These are phyloP conservation scores for Licmophora abbreviata DNA, from an alignment of 108 stramenopile species.

Conservation along the genomic window DNA sequence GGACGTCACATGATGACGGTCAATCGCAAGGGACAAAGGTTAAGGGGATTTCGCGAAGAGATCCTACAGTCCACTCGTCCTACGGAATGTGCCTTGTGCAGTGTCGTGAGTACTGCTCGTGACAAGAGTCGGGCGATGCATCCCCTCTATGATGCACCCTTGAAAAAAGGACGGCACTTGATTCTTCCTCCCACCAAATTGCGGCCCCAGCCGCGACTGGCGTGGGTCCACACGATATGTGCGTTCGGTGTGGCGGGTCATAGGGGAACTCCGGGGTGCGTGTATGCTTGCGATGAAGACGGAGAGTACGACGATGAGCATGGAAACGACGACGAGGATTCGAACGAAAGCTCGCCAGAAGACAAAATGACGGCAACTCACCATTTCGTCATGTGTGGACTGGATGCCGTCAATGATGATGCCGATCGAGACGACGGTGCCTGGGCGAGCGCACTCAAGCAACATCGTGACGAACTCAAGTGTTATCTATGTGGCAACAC, in stretches of 20 bases:
- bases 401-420: too few species aligned
- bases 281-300: slow-evolving; percentile 26
- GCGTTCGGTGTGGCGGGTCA: slow-evolving; percentile 12
- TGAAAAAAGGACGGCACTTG: slow-evolving; percentile 27
- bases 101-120: slow-evolving; percentile 11
- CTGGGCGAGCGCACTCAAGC: slow-evolving; percentile 4
- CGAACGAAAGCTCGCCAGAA: not conserved
- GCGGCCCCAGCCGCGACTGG: slow-evolving; percentile 14
- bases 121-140: slow-evolving; percentile 50
- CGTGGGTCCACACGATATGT: slow-evolving; percentile 48
- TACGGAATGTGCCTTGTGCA: slow-evolving; percentile 43
- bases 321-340: too few species aligned
- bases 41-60: too few species aligned
- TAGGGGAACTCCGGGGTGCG: slow-evolving; percentile 13
- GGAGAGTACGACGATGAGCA: slow-evolving; percentile 14
- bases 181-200: slow-evolving; percentile 11
- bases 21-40: slow-evolving; percentile 12
- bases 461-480: slow-evolving; percentile 21
- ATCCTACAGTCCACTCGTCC: slow-evolving; percentile 30
- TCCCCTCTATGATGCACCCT: slow-evolving; percentile 35
- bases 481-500: slow-evolving; percentile 34
- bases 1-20: slow-evolving; percentile 14
- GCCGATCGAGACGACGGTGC: slow-evolving; percentile 2
- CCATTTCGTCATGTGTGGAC: slow-evolving; percentile 10
- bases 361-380: not conserved